phyloP scores from a whole-genome alignment of 257 asterid genomes.

The Capsicum pubescens region DNA sequence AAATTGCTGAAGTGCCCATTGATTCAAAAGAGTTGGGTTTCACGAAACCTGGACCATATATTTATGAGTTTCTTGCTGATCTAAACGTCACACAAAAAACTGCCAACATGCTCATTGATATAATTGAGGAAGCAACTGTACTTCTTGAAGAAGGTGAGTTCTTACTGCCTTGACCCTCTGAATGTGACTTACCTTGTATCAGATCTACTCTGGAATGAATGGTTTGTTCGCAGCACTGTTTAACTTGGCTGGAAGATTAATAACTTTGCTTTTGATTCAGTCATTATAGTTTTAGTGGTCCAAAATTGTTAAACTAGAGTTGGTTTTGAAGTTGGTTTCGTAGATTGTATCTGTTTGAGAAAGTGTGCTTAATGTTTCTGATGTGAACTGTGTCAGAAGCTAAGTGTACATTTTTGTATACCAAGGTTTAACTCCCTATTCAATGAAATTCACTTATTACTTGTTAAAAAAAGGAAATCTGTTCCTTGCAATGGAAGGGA shows the following conservation, averaged over 20 bases:
- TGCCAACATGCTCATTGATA: constrained; percentile 73
- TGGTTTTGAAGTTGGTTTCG: background rate
- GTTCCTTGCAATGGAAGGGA: background rate
- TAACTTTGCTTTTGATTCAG: background rate
- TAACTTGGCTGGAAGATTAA: constrained; percentile 8
- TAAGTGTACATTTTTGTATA: background rate
- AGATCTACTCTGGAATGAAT: constrained; percentile 24
- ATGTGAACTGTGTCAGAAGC: background rate
- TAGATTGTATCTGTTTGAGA: background rate
- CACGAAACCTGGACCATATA: constrained; percentile 90
- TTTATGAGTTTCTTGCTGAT: constrained; percentile 87
- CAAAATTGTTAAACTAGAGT: constrained; percentile 15
- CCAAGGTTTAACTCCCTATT: background rate
- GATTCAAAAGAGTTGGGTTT: constrained; percentile 88
- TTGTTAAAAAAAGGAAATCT: background rate
- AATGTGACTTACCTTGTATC: constrained; percentile 31
- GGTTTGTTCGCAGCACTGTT: background rate
- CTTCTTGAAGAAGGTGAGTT: constrained; percentile 93
- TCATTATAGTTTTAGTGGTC: background rate
- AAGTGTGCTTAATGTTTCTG: background rate
- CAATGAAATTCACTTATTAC: background rate
- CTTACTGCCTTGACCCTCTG: constrained; percentile 35
- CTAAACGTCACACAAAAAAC: constrained; percentile 73
- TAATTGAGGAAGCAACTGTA: constrained; percentile 72
- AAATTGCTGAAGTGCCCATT: constrained; percentile 82